Evolutionary conservation across 257 asterid species (phyloP).

Genomic region (Solanum boliviense): DNA sequence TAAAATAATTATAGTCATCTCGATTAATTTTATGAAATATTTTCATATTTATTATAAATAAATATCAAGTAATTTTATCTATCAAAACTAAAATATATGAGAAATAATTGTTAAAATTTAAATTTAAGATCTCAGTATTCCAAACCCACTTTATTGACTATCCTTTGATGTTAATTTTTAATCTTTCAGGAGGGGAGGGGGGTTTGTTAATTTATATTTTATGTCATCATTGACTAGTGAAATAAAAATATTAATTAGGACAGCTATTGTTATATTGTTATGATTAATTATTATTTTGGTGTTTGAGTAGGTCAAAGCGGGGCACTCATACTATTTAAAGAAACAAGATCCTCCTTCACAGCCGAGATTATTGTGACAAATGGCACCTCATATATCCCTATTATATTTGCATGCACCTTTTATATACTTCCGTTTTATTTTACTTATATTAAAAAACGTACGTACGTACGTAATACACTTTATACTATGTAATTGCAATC

Average conservation of each 20-base stretch:
- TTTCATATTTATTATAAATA: neutral
- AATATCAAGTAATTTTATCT: neutral
- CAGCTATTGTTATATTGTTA: neutral
- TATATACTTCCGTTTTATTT: neutral
- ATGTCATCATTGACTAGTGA: neutral
- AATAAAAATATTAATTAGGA: neutral
- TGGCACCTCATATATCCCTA: neutral
- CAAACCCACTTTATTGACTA: neutral
- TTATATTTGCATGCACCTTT: neutral
- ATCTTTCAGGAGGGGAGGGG: neutral
- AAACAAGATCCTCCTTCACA: slow-evolving; percentile 20
- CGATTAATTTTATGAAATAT: too few species aligned
- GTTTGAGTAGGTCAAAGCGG: neutral
- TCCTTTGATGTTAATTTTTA: neutral
- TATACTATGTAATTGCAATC: neutral
- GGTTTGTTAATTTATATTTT: neutral
- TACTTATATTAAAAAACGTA: neutral
- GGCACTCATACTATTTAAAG: neutral
- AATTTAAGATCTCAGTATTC: neutral
- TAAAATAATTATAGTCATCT: too few species aligned
- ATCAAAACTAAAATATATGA: neutral
- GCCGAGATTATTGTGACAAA: slow-evolving; percentile 6
- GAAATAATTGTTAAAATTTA: neutral
- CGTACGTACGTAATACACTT: neutral
- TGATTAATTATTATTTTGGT: neutral